A percentile compares a stretch with the other conserved stretches of the same genome.
phyloP scores from a whole-genome alignment of 2,329 filamentous ascomycete species.

The Didymella arachidicola region DNA sequence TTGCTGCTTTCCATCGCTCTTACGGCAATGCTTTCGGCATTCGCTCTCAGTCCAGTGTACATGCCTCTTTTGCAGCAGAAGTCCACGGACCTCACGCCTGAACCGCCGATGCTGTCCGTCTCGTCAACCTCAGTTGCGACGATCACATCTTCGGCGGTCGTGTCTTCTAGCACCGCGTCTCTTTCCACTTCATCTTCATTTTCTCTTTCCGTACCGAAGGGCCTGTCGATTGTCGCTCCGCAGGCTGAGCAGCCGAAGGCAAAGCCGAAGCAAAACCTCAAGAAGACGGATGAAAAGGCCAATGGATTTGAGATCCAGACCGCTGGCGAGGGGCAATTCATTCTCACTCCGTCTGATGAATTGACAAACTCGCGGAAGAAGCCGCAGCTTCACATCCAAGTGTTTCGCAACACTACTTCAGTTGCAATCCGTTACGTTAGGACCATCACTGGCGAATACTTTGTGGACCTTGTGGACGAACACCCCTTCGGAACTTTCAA shows the following conservation, averaged over 20 bases:
- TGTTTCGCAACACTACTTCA: constrained; percentile 55
- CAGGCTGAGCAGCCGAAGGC: constrained; percentile 18
- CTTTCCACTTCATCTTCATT: constrained; percentile 1
- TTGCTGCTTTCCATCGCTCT: constrained; percentile 25
- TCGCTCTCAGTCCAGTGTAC: constrained; percentile 26
- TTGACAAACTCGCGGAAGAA: constrained; percentile 54
- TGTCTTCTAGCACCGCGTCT: constrained; percentile 11
- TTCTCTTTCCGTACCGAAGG: constrained; percentile 14
- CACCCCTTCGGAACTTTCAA: constrained; percentile 60
- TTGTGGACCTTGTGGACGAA: constrained; percentile 58
- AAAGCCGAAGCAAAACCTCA: constrained; percentile 16
- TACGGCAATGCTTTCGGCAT: constrained; percentile 27
- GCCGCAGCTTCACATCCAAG: constrained; percentile 58
- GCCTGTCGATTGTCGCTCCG: constrained; percentile 30
- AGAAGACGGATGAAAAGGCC: constrained; percentile 38
- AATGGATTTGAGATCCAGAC: constrained; percentile 61
- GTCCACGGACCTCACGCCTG: constrained; percentile 10
- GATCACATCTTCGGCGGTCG: constrained; percentile 12
- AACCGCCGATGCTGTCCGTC: constrained; percentile 13
- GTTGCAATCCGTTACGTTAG: constrained; percentile 56
- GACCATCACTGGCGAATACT: constrained; percentile 63
- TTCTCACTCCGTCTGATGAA: constrained; percentile 59
- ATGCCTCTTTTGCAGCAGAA: constrained; percentile 23
- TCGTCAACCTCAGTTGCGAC: not conserved
- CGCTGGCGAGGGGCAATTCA: constrained; percentile 62